Evolutionary conservation across 2,329 filamentous ascomycete species (phyloP).

Genomic region (Fusarium sp.): DNA sequence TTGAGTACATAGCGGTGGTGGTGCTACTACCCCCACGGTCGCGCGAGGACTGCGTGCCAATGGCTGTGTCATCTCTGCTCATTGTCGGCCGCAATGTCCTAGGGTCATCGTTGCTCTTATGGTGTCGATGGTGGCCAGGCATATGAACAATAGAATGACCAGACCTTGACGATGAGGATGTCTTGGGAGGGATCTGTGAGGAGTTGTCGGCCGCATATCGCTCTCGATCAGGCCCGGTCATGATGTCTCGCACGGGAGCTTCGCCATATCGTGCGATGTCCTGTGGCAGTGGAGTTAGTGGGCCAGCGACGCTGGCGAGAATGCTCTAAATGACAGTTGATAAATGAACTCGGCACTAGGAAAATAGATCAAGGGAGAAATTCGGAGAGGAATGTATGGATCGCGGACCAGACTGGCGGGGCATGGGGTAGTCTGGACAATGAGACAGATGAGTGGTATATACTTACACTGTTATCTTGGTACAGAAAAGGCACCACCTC

Average conservation of each 20-base stretch:
- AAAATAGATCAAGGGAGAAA: slow-evolving; percentile 27
- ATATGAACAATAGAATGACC: slow-evolving; percentile 74
- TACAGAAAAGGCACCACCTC: slow-evolving; percentile 99
- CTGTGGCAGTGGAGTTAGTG: slow-evolving; percentile 56
- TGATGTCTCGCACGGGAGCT: slow-evolving; percentile 78
- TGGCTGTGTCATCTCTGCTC: slow-evolving; percentile 79
- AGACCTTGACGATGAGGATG: slow-evolving; percentile 73
- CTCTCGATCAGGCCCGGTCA: slow-evolving; percentile 77
- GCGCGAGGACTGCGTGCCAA: slow-evolving; percentile 58
- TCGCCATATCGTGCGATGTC: slow-evolving; percentile 84
- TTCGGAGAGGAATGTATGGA: slow-evolving; percentile 34
- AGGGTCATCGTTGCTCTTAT: slow-evolving; percentile 76
- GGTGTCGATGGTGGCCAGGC: slow-evolving; percentile 76
- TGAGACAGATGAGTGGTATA: slow-evolving; percentile 45
- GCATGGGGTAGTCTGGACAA: slow-evolving; percentile 27
- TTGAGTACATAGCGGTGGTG: slow-evolving; percentile 60
- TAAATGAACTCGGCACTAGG: slow-evolving; percentile 6
- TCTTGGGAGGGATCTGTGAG: slow-evolving; percentile 67
- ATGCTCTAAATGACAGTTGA: slow-evolving; percentile 11
- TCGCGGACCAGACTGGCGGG: slow-evolving; percentile 25
- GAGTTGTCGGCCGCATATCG: slow-evolving; percentile 69
- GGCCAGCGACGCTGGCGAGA: slow-evolving; percentile 28
- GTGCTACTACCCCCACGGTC: slow-evolving; percentile 66
- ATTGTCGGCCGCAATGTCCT: slow-evolving; percentile 77
- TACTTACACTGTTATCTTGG: slow-evolving; percentile 80